Conservation (phyloP, 2,329 filamentous ascomycete species). For the Sclerotinia spermophila region DNA sequence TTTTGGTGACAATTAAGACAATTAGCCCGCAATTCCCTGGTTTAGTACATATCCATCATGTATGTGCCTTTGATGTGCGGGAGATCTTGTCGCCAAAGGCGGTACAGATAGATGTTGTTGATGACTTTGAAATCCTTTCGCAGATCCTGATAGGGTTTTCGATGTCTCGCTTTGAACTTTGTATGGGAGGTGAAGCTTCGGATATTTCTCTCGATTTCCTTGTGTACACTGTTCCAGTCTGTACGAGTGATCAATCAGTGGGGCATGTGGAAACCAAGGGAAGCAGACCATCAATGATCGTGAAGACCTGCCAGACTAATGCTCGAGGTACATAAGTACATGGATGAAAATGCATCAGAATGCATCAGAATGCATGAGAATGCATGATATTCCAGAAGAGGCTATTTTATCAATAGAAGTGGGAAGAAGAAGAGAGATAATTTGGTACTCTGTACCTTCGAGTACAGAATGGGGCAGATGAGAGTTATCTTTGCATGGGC, state of each 20-base stretch:
- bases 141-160: conserved; percentile 5
- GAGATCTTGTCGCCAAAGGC: conserved; percentile 21
- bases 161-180: not conserved
- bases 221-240: not conserved
- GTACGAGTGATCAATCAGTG: conserved; percentile 14
- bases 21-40: conserved; percentile 10
- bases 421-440: conserved; percentile 15
- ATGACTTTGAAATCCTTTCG: not conserved
- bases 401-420: conserved; percentile 7
- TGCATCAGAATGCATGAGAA: not conserved
- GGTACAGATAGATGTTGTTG: conserved; percentile 6
- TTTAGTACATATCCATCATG: conserved; percentile 6
- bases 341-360: not conserved
- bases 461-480: not conserved
- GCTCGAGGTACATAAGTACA: not conserved
- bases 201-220: conserved; percentile 10
- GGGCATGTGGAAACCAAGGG: not conserved
- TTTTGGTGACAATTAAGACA: conserved; percentile 2
- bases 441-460: conserved; percentile 8
- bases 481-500: conserved; percentile 2
- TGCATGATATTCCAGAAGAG: conserved; percentile 10
- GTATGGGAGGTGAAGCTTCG: conserved; percentile 14
- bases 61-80: conserved; percentile 11
- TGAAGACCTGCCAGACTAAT: conserved; percentile 8
- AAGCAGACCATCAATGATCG: not conserved